These are phyloP conservation scores for Pestalotiopsis sp. DNA, from an alignment of 2,329 filamentous ascomycete species.

Conservation along the genomic window DNA sequence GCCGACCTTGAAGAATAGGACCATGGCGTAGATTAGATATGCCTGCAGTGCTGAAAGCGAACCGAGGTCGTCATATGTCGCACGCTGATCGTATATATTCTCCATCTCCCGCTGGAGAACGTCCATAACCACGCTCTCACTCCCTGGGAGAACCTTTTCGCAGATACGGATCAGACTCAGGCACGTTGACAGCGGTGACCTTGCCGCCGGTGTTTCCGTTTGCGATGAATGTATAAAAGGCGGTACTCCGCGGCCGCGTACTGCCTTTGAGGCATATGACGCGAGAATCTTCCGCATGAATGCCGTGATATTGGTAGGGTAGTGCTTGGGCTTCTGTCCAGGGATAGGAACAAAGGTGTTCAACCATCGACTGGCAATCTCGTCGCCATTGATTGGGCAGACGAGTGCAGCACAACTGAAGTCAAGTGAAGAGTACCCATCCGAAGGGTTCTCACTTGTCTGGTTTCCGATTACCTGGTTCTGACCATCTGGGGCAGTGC, in stretches of 20 bases:
- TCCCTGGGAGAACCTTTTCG: conserved; percentile 37
- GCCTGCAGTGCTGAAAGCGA: conserved; percentile 53
- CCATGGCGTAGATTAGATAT: conserved; percentile 55
- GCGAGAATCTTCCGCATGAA: conserved; percentile 47
- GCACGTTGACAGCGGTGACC: conserved; percentile 41
- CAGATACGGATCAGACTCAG: conserved; percentile 44
- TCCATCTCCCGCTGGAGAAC: conserved; percentile 47
- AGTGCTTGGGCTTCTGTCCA: conserved; percentile 45
- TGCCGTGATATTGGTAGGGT: conserved; percentile 36
- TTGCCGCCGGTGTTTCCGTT: conserved; percentile 21
- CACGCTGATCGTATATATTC: conserved; percentile 34
- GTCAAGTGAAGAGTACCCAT: conserved; percentile 23
- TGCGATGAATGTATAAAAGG: conserved; percentile 50
- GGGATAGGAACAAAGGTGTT: conserved; percentile 48
- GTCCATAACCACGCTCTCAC: conserved; percentile 31
- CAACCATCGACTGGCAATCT: conserved; percentile 53
- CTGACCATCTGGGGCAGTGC: neutral
- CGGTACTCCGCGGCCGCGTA: conserved; percentile 40
- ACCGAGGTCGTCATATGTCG: conserved; percentile 29
- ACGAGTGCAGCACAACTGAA: conserved; percentile 40
- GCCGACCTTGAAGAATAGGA: conserved; percentile 42
- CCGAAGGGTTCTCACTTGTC: neutral
- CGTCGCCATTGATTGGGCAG: conserved; percentile 49
- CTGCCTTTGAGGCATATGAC: conserved; percentile 42
- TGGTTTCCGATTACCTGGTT: neutral